These are phyloP conservation scores for Agrocybe chaxingu DNA, from an alignment of 768 basidiomycete genomes.

Conservation along the genomic window DNA sequence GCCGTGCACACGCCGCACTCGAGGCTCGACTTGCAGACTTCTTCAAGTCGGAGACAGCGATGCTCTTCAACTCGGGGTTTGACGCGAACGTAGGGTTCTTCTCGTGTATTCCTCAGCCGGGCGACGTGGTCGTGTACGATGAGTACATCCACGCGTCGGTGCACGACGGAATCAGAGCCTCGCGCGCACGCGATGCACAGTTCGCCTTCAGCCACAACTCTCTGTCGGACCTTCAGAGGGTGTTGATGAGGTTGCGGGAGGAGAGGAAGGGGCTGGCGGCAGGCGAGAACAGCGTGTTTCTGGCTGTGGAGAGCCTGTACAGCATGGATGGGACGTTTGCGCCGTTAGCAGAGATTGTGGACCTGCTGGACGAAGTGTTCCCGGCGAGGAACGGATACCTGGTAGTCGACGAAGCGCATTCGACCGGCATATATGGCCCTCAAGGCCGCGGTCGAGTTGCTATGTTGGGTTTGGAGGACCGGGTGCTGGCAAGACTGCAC, in stretches of 20 bases:
- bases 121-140: constrained; percentile 80
- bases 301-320: constrained; percentile 88
- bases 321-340: constrained; percentile 96
- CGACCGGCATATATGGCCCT: constrained; percentile 85
- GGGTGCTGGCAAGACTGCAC: constrained; percentile 75
- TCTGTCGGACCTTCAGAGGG: constrained; percentile 40
- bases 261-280: constrained; percentile 31
- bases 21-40: constrained; percentile 67
- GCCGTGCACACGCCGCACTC: constrained; percentile 63
- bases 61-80: constrained; percentile 91
- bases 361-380: constrained; percentile 56
- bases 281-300: constrained; percentile 55
- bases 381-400: constrained; percentile 66
- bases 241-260: constrained; percentile 38
- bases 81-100: constrained; percentile 92
- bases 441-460: constrained; percentile 74
- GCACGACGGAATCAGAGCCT: constrained; percentile 84
- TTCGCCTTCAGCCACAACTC: constrained; percentile 75
- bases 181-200: constrained; percentile 35
- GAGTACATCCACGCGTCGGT: constrained; percentile 89
- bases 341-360: constrained; percentile 66
- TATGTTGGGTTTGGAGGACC: constrained; percentile 63
- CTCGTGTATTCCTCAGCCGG: constrained; percentile 69
- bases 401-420: constrained; percentile 91
- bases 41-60: constrained; percentile 58